Evolutionary conservation across 139 green algal species (phyloP), one percentile per base, ranked within the genome.

Genomic region (Closterium sp.): DNA sequence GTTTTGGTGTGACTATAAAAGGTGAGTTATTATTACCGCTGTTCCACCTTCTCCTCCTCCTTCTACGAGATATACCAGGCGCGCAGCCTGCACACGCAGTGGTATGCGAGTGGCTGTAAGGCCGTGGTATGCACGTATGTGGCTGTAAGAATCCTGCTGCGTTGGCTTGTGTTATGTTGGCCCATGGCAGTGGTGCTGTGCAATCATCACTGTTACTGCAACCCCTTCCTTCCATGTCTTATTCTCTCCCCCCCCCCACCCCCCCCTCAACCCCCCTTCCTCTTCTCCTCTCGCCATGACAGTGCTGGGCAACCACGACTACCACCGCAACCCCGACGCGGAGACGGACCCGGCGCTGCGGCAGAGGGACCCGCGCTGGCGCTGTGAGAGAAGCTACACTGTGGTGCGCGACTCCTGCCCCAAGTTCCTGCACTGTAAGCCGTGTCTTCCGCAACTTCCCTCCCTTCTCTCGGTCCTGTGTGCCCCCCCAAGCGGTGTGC

Each of bases 291-390:
- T 4, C 9, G 83, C 83, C 30, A 7, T 10, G 64, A 34, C 90
- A 91, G 89, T 94, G 25, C 33, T 94, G 84, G 91, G 91, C 3
- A 94, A 94, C 33, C 91, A 94, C 91, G 91, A 94, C 89, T 94
- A 93, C 81, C 19, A 19, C 8, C n/a, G 85, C n/a, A 85, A 92
- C 34, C 28, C 85, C 33, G 34, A 66, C 21, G 91, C 81, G 66
- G 69, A 94, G 91, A 84, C 86, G 31, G 36, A 93, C 91, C 34
- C 84, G 8, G 32, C 28, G 21, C 43, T 93, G 66, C 33, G 36
- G 69, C 38, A 66, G 33, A 36, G 43, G n/a, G 91, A 94, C 84
- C 36, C 84, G 33, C 91, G 91, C 8, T 94, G 91, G 91, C 43
- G 86, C 81, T 94, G 89, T 28, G 33, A 94, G 33, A 33, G 34